Conservation (phyloP, 2,329 filamentous ascomycete species). For the Atkinsonella texensis region DNA sequence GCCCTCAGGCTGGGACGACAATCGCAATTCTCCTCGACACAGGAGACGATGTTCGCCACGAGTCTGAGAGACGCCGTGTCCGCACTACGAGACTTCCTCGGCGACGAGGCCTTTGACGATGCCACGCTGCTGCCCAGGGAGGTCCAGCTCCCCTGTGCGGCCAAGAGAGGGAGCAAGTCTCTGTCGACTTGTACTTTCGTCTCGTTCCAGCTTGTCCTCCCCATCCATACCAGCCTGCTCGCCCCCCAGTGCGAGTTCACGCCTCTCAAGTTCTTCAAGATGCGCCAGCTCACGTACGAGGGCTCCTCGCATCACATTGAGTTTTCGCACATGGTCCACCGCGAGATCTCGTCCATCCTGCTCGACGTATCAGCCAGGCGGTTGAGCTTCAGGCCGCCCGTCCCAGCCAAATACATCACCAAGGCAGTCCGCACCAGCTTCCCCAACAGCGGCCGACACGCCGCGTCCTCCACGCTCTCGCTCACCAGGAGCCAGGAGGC, state of each 20-base stretch:
- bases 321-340: slow-evolving; percentile 48
- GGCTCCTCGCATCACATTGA: slow-evolving; percentile 35
- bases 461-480: background rate
- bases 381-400: background rate
- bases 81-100: slow-evolving; percentile 28
- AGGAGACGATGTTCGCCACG: slow-evolving; percentile 31
- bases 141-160: slow-evolving; percentile 29
- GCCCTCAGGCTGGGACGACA: slow-evolving; percentile 21
- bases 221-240: slow-evolving; percentile 42
- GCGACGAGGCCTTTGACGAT: slow-evolving; percentile 33
- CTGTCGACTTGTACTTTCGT: slow-evolving; percentile 25
- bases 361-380: slow-evolving; percentile 10
- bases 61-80: slow-evolving; percentile 32
- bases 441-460: background rate
- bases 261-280: slow-evolving; percentile 53
- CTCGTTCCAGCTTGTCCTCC: slow-evolving; percentile 48
- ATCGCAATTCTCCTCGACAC: slow-evolving; percentile 22
- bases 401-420: background rate
- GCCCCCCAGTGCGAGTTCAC: slow-evolving; percentile 44
- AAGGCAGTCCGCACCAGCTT: background rate
- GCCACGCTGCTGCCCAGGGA: slow-evolving; percentile 31
- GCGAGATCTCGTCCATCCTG: slow-evolving; percentile 37
- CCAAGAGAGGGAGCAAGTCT: background rate
- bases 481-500: slow-evolving; percentile 8
- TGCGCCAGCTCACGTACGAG: slow-evolving; percentile 50